Evolutionary conservation across 148 eudicot species (phyloP), one percentile per base, ranked within the genome.

Genomic region (Rhododendron williamsianum): DNA sequence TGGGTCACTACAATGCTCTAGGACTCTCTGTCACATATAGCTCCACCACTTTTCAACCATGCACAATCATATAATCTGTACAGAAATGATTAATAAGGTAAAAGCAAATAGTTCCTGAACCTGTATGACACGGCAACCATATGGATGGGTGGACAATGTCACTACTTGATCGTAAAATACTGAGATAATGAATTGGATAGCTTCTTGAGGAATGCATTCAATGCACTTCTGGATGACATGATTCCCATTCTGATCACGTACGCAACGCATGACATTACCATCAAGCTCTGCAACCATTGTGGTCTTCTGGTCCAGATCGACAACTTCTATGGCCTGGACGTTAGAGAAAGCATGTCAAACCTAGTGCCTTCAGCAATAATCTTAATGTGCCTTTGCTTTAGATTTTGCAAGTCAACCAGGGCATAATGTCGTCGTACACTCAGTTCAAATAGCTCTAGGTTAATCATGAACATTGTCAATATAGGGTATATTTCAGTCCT

Each of bases 41-140:
- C 18, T 41, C 78, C n/a, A 84, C 73, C 76, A 3, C 35, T 30
- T 33, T 27, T n/a, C 10, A 25, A 35, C 49, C 76, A 45, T 56
- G 30, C 2, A 30, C 35, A 45, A 25, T 56, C 82, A 43, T 35
- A 21, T 52, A 13, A 27, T 21, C 60, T 49, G 38, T 15, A 80
- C 46, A 73, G 13, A n/a, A 84, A 48, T 27, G 15, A 16, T 16
- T 33, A 35, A 52, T 12, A 74, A 84, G 49, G 45, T 15, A 25
- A 76, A 38, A 58, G n/a, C 15, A 4, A 76, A 58, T 77, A 76
- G 86, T 18, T 81, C 35, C 27, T 69, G 67, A 41, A 91, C 92
- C 91, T 94, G 98, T 86, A 95, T 93, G 84, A 95, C 98, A 87
- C 98, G 98, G 84, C 98, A 95, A 85, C 98, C 98, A 92, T 95